Evolutionary conservation across 2,329 filamentous ascomycete genomes (phyloP).

Genomic region (Fusarium sp.): DNA sequence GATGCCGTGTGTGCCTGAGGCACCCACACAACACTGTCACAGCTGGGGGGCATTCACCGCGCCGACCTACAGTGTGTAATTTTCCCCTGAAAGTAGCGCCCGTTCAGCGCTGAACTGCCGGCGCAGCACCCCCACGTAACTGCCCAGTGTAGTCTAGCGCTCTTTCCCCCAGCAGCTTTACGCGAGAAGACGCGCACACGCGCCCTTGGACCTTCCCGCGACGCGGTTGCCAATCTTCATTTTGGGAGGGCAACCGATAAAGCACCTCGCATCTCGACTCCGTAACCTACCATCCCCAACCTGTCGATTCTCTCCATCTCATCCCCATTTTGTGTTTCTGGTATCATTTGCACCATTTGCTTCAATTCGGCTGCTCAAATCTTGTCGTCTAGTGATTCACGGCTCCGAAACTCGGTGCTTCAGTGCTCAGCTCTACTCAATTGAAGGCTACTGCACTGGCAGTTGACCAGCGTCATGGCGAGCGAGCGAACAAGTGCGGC

Average conservation of each 20-base stretch:
- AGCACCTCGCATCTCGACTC: slow-evolving; percentile 8
- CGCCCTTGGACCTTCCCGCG: slow-evolving; percentile 24
- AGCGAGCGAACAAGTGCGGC: slow-evolving; percentile 49
- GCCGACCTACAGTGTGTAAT: neutral
- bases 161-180: slow-evolving; percentile 43
- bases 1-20: too few relatives aligned
- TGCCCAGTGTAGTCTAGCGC: slow-evolving; percentile 32
- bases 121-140: neutral
- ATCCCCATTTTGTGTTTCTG: slow-evolving; percentile 22
- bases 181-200: slow-evolving; percentile 47
- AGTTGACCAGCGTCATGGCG: slow-evolving; percentile 47
- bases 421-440: slow-evolving; percentile 12
- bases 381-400: slow-evolving; percentile 38
- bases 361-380: neutral
- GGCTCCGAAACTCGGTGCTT: neutral
- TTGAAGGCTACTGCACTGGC: slow-evolving; percentile 6
- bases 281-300: slow-evolving; percentile 11
- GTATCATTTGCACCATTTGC: slow-evolving; percentile 8
- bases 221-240: slow-evolving; percentile 37
- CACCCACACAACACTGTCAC: too few relatives aligned
- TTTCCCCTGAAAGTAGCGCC: too few relatives aligned
- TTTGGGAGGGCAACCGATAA: slow-evolving; percentile 3
- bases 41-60: neutral
- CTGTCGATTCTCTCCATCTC: neutral
- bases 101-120: neutral